Evolutionary conservation across 345 rosid species (phyloP).

Genomic region (Euphorbia tirucalli): DNA sequence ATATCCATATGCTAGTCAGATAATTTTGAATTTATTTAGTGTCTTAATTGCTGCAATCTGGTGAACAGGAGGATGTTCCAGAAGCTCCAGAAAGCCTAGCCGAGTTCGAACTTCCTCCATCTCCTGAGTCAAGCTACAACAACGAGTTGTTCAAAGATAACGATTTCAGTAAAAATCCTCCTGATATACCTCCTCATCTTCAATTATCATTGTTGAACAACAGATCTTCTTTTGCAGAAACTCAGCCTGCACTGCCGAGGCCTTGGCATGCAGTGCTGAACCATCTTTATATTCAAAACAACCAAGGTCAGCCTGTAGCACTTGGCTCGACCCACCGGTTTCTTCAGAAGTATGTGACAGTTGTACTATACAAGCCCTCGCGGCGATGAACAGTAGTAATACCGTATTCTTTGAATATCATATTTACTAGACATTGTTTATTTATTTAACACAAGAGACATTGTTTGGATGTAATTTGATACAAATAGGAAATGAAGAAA

Average conservation of each 20-base stretch:
- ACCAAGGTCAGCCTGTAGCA: conserved; percentile 31
- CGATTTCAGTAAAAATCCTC: conserved; percentile 56
- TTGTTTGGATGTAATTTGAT: not conserved
- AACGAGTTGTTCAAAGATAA: conserved; percentile 27
- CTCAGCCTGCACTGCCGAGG: conserved; percentile 26
- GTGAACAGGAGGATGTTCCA: conserved; percentile 42
- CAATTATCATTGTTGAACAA: conserved; percentile 27
- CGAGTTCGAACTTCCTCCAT: conserved; percentile 51
- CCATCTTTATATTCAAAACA: conserved; percentile 45
- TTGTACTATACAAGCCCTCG: conserved; percentile 43
- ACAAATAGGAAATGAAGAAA: not conserved
- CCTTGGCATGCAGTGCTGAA: conserved; percentile 37
- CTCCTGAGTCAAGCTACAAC: conserved; percentile 56
- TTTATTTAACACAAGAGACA: too few relatives aligned
- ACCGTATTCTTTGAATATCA: conserved; percentile 2
- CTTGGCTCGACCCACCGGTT: conserved; percentile 45
- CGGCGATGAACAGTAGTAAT: conserved; percentile 35
- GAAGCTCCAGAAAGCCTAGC: conserved; percentile 40
- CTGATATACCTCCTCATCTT: conserved; percentile 58
- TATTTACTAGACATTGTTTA: conserved; percentile 7
- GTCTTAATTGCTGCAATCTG: conserved; percentile 7
- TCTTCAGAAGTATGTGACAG: conserved; percentile 47
- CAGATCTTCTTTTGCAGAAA: conserved; percentile 7
- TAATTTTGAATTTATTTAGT: not conserved
- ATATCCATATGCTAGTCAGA: not conserved